Conservation (phyloP, 2,329 filamentous ascomycete genomes). For the Scedosporium apiospermum region DNA sequence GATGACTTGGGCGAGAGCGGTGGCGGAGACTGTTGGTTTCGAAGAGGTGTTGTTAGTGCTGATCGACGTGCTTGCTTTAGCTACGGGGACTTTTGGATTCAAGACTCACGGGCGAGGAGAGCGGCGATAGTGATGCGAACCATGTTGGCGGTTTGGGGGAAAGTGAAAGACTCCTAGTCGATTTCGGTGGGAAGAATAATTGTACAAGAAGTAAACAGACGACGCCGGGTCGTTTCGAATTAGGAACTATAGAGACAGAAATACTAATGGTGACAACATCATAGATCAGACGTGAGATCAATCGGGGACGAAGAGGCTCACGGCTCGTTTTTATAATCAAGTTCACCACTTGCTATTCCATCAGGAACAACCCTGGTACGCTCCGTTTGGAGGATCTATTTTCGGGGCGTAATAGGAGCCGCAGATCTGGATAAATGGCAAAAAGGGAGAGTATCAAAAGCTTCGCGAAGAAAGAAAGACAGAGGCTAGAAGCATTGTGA, state of each 20-base stretch:
- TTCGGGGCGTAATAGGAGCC: neutral
- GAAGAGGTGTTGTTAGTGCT: neutral
- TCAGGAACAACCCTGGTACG: no score
- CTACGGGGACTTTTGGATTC: slow-evolving; percentile 3
- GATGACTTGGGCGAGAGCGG: slow-evolving; percentile 13
- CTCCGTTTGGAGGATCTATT: neutral
- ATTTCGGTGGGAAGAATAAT: neutral
- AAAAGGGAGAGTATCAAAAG: neutral
- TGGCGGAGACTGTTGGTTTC: slow-evolving; percentile 10
- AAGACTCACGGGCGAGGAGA: slow-evolving; percentile 14
- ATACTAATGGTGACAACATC: neutral
- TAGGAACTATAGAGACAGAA: slow-evolving; percentile 3
- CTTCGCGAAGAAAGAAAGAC: neutral
- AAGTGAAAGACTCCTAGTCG: slow-evolving; percentile 3
- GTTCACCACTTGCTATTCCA: neutral
- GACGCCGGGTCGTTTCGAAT: slow-evolving; percentile 10
- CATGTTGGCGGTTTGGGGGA: slow-evolving; percentile 10
- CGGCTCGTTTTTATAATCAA: neutral
- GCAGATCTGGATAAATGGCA: neutral
- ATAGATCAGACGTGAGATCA: neutral
- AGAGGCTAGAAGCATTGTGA: neutral
- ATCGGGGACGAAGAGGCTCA: neutral
- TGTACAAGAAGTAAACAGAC: slow-evolving; percentile 6
- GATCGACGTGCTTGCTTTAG: neutral
- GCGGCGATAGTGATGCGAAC: slow-evolving; percentile 16